Evolutionary conservation across 768 basidiomycete genomes (phyloP).

Genomic region (Podaxis sp.): DNA sequence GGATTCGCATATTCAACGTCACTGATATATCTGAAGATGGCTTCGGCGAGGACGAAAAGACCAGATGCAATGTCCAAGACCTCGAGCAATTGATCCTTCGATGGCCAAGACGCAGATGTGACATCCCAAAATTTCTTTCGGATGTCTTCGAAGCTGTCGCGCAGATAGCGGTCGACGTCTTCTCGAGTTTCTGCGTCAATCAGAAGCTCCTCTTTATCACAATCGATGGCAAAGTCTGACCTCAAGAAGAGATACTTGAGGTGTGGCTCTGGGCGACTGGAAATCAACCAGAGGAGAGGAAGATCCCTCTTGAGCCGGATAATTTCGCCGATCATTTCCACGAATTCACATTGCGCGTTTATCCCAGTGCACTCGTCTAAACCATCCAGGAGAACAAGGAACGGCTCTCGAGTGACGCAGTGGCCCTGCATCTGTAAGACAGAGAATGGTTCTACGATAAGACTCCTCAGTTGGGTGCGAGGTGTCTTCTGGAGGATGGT

Average conservation of each 20-base stretch:
- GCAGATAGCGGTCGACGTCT: not conserved
- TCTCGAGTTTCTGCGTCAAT: not conserved
- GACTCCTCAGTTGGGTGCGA: no score
- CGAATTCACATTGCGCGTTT: not conserved
- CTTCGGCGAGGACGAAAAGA: not conserved
- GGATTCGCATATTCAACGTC: slow-evolving; percentile 8
- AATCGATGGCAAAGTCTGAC: no score
- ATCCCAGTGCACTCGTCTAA: slow-evolving; percentile 4
- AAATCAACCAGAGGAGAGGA: not conserved
- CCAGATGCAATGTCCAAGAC: not conserved
- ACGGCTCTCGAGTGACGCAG: no score
- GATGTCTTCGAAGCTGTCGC: not conserved
- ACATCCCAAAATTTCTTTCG: not conserved
- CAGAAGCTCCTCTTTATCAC: not conserved
- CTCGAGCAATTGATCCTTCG: not conserved
- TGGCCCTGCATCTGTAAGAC: no score
- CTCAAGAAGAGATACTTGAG: not conserved
- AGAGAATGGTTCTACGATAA: no score
- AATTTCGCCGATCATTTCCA: not conserved
- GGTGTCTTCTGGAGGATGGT: no score
- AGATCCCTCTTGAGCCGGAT: not conserved
- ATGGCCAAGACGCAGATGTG: not conserved
- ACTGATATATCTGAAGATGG: slow-evolving; percentile 9
- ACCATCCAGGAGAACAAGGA: not conserved
- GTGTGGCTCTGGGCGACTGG: slow-evolving; percentile 1